Conservation (phyloP, 164 flowering plant genomes). For the Piper betle region DNA sequence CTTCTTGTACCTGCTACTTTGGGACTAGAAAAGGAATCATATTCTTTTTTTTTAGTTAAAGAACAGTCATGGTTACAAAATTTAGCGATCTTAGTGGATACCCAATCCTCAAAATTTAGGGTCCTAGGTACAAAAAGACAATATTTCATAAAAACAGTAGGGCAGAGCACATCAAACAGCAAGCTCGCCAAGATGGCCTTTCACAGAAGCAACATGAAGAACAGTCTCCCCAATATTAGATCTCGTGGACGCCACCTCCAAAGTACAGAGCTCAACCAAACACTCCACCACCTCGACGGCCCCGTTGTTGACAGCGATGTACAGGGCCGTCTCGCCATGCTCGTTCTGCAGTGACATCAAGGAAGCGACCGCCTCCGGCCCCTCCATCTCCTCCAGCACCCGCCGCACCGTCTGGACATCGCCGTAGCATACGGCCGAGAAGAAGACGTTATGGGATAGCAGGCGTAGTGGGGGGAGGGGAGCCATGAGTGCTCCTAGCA, state of each 20-base stretch:
- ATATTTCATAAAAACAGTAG: too few relatives aligned
- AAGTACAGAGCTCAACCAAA: constrained; percentile 48
- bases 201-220: constrained; percentile 78
- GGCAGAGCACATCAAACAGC: too few relatives aligned
- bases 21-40: too few relatives aligned
- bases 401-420: constrained; percentile 35
- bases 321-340: constrained; percentile 66
- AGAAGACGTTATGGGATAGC: constrained; percentile 58
- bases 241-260: constrained; percentile 40
- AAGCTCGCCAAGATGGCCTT: constrained; percentile 33
- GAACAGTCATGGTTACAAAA: too few relatives aligned
- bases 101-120: too few relatives aligned
- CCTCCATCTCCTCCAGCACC: constrained; percentile 18
- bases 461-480: constrained; percentile 41
- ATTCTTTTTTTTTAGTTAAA: too few relatives aligned
- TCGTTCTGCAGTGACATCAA: constrained; percentile 59
- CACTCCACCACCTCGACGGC: constrained; percentile 34
- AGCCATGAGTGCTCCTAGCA: constrained; percentile 25
- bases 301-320: constrained; percentile 63
- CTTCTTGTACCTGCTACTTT: too few relatives aligned
- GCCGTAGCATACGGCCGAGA: constrained; percentile 56
- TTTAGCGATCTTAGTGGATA: too few relatives aligned
- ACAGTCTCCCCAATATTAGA: constrained; percentile 58
- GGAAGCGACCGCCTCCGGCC: constrained; percentile 18
- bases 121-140: too few relatives aligned